Base-by-base conservation (phyloP, 2,329 filamentous ascomycete genomes). In the Claviceps digitariae region DNA sequence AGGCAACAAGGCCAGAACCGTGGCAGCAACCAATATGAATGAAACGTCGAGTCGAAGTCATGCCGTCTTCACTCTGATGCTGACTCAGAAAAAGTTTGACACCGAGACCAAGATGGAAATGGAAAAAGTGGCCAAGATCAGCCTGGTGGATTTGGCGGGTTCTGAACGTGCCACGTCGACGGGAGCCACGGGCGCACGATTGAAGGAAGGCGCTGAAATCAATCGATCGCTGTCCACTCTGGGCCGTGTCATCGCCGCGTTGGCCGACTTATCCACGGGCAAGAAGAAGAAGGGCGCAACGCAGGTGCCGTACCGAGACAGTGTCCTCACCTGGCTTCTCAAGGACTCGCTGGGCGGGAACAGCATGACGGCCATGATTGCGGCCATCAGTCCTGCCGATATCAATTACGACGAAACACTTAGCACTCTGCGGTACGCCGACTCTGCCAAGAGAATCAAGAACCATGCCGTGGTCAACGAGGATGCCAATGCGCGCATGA, bases 321-420 rank as follows among this genome's bases (percentile, higher is more conserved):
- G 89, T 64, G 83, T 98, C 50, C 72, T 98, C 59, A 98, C 93
- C 1, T 98, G 93, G 93, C 73, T 98, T 46, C 71, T 98, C 59
- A 98, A 98, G 66, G 94, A 98, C 67, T 97, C 91, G 4, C 72
- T 98, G 6, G 93, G 93, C 66, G 93, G 93, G 64, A 98, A 98
- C 76, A 97, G 91, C 67, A 91, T 97, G 87, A 98, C 93, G 25
- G 93, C 93, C 55, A 98, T 98, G 94, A 98, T 98, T 75, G 94
- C 93, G 50, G 91, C 91, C 51, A 96, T 98, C 65, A 96, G 90
- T 63, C 93, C 93, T 4, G 93, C 93, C 52, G 93, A 98, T 69
- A 97, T 97, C 73, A 98, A 98, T 70, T 97, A 95, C 65, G 93
- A 98, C 60, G 93, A 98, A 70, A 98, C 94, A 0, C 76, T 98